These are phyloP conservation scores for Coemansia sp. DNA, from an alignment of 192 early-diverging fungal genomes.

Conservation along the genomic window DNA sequence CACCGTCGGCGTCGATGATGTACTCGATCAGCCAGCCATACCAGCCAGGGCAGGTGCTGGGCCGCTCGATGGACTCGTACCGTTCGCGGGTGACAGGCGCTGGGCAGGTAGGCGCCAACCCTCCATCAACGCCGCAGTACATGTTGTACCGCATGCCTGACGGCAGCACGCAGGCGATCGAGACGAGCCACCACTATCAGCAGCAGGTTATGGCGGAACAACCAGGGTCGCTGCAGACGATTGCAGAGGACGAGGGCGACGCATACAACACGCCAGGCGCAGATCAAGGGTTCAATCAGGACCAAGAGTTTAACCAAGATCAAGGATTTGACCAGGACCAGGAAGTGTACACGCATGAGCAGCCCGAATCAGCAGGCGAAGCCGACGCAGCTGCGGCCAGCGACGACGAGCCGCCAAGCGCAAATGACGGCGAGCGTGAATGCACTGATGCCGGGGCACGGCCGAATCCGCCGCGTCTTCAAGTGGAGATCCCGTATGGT, in stretches of 20 bases:
- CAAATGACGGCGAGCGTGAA: not conserved
- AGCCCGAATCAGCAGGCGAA: not conserved
- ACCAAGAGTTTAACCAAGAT: not conserved
- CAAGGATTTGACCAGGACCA: not conserved
- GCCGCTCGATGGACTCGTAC: slow-evolving; percentile 39
- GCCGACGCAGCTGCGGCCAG: slow-evolving; percentile 1
- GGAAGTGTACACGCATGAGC: not conserved
- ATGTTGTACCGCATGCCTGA: slow-evolving; percentile 56
- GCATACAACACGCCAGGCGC: not conserved
- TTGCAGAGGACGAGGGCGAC: slow-evolving; percentile 47
- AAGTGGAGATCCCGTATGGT: slow-evolving; percentile 38
- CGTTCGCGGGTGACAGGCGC: slow-evolving; percentile 35
- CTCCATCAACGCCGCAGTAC: slow-evolving; percentile 28
- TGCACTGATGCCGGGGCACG: not conserved
- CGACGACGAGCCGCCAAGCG: not conserved
- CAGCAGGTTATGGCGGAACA: not conserved
- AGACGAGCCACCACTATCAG: slow-evolving; percentile 25
- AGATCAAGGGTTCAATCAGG: not conserved
- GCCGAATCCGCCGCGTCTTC: slow-evolving; percentile 24
- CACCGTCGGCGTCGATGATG: slow-evolving; percentile 24
- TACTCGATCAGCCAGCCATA: slow-evolving; percentile 53
- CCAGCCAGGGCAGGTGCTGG: slow-evolving; percentile 54
- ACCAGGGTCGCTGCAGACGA: slow-evolving; percentile 39
- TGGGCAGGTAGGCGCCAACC: not conserved
- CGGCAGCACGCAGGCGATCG: slow-evolving; percentile 31